These are phyloP conservation scores for Candida endomychidarum DNA, from an alignment of 805 yeast genomes.

Conservation along the genomic window DNA sequence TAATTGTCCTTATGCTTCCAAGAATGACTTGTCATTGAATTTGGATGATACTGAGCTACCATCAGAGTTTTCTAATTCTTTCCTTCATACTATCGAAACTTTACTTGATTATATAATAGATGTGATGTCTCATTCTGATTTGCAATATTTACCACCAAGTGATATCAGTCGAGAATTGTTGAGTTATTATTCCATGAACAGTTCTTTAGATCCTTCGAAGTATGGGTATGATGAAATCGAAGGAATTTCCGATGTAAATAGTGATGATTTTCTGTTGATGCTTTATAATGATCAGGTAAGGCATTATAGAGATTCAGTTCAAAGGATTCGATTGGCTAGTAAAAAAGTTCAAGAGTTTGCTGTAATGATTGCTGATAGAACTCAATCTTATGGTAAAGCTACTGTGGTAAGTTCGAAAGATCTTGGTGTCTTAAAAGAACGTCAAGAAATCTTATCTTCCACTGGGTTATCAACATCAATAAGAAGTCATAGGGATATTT, in stretches of 20 bases:
- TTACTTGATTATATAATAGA: slow-evolving; percentile 62
- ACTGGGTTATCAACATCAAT: slow-evolving; percentile 70
- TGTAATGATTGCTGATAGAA: slow-evolving; percentile 64
- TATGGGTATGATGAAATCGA: slow-evolving; percentile 44
- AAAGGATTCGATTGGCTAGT: slow-evolving; percentile 62
- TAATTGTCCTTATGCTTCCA: slow-evolving; percentile 43
- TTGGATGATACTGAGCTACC: slow-evolving; percentile 33
- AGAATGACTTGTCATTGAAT: slow-evolving; percentile 9
- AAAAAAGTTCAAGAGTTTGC: slow-evolving; percentile 65
- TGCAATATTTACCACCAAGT: slow-evolving; percentile 35
- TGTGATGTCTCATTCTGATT: slow-evolving; percentile 51
- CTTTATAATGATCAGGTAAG: slow-evolving; percentile 79
- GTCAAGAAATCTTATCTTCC: slow-evolving; percentile 55
- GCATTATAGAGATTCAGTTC: slow-evolving; percentile 72
- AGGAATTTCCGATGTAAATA: slow-evolving; percentile 28
- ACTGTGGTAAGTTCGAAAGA: slow-evolving; percentile 59
- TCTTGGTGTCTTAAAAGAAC: slow-evolving; percentile 47
- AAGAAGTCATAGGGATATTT: slow-evolving; percentile 63
- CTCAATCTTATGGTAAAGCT: slow-evolving; percentile 67
- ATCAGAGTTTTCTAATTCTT: slow-evolving; percentile 38
- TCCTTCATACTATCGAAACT: slow-evolving; percentile 42
- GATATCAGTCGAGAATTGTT: slow-evolving; percentile 23
- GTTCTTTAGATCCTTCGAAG: slow-evolving; percentile 36
- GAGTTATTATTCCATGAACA: slow-evolving; percentile 28
- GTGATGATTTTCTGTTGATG: slow-evolving; percentile 53